A percentile compares a stretch with the other conserved stretches of the same genome.
Conservation (phyloP, 2,329 filamentous ascomycete species). For the Neonectria coccinea region DNA sequence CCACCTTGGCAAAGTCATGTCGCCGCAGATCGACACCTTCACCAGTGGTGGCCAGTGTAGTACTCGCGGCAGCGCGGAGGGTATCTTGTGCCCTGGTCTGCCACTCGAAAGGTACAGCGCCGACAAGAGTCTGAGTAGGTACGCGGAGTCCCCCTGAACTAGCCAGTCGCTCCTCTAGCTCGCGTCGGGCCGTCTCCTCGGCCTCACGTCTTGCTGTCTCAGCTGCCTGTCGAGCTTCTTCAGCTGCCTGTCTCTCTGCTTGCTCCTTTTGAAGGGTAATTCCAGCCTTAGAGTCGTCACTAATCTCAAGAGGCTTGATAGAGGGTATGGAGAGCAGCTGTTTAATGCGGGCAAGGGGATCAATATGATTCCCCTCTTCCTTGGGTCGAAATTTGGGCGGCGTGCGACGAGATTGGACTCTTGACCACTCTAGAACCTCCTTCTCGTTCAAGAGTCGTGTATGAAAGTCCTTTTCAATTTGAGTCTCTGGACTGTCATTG, state of each 20-base stretch:
- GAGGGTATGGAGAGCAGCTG: slow-evolving; percentile 46
- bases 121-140: slow-evolving; percentile 45
- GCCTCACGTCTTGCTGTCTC: slow-evolving; percentile 41
- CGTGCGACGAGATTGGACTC: not conserved
- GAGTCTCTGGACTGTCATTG: not conserved
- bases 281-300: slow-evolving; percentile 45
- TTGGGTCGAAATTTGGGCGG: not conserved
- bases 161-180: slow-evolving; percentile 47
- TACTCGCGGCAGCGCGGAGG: slow-evolving; percentile 49
- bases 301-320: slow-evolving; percentile 42
- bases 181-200: slow-evolving; percentile 41
- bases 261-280: slow-evolving; percentile 43
- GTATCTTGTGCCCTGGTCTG: slow-evolving; percentile 44
- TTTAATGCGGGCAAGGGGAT: slow-evolving; percentile 39
- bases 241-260: slow-evolving; percentile 37
- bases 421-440: slow-evolving; percentile 1
- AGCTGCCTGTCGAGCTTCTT: slow-evolving; percentile 44
- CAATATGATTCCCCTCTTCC: slow-evolving; percentile 26
- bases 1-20: slow-evolving; percentile 74
- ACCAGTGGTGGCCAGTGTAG: slow-evolving; percentile 58
- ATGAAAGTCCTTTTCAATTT: slow-evolving; percentile 2
- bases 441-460: not conserved
- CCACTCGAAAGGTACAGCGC: slow-evolving; percentile 47
- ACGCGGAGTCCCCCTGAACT: slow-evolving; percentile 48
- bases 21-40: slow-evolving; percentile 62